Evolutionary conservation across 1,284 basidiomycete species (phyloP), one percentile per base, ranked within the genome.

Genomic region (Tausonia pullulans): DNA sequence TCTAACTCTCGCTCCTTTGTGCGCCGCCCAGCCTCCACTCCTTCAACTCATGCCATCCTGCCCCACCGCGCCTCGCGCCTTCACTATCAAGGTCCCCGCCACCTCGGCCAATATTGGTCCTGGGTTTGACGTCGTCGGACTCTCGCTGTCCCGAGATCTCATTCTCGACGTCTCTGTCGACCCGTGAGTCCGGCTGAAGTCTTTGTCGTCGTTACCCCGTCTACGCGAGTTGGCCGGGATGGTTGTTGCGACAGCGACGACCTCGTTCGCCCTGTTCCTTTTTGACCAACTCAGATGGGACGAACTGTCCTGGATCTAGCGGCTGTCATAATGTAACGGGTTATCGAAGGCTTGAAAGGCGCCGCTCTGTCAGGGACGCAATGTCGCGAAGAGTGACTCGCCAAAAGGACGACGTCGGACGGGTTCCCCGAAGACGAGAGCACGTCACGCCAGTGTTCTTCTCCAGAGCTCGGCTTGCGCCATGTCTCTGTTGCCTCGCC

Each of bases 31-130:
- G 27, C 27, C 27, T 27, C 27, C 27, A 27, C 27, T 27, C 27
- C 27, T 27, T 27, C 27, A 27, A 27, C 11, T 13, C 58, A 67
- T 61, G 59, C 52, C 63, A 55, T 61, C 11, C 52, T 66, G 60
- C 44, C 54, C 58, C 39, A 49, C 55, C 67, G 72, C 69, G 55
- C 68, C 40, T 64, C 68, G 60, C 46, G 66, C 71, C 68, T 81
- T 81, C 74, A 78, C 73, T 13, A 90, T 98, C 76, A 82, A 81
- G 70, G 89, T 98, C 61, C 95, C 95, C 8, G 92, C 92, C 39
- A 98, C 95, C 1, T 95, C 94, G 65, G 95, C 95, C 69, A 98
- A 98, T 80, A 94, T 98, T 73, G 95, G 95, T 3, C 96, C 96
- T 41, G 96, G 96, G 11, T 98, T 98, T 76, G 96, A 99, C 76